Evolutionary conservation across 352 stramenopile genomes (phyloP), one percentile per base, ranked within the genome.

Genomic region (Globisporangium uncinulatum): DNA sequence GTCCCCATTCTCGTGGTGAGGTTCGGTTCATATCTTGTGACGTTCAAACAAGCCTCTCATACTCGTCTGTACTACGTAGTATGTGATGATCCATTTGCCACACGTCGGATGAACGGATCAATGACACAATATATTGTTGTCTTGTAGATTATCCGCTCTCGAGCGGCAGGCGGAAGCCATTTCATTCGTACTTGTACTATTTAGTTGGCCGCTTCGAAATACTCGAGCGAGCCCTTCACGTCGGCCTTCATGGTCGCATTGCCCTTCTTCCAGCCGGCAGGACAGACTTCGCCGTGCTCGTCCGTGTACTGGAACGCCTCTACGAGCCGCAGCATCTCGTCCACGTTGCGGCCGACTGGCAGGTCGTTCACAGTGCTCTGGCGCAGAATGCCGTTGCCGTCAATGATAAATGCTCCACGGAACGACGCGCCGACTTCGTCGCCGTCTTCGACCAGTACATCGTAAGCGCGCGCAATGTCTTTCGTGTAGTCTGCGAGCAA

Each of bases 261-360:
- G 52, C 89, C 92, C 67, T 93, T 93, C 66, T 96, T 97, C 92
- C 90, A 97, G 57, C 79, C 79, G n/a, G 88, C 88, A 8, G 89
- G 91, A 69, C 90, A 97, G 50, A 92, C 82, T 54, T 97, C 90
- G 51, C 87, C 89, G 70, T 97, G 86, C 67, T 97, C 79, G 31
- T 92, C 91, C 51, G 84, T 69, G 71, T 92, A 97, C 70, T 98
- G 83, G 79, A 97, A 95, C 5, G 90, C 92, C 62, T 97, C 74
- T 7, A 98, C 62, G n/a, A 98, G 71, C 47, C 92, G 86, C 56
- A 97, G 64, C 31, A 89, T 83, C 59, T 97, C 91, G 72, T 97
- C 90, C 29, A 96, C 89, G 61, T 84, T 95, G 59, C 89, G 81
- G 51, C 89, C 89, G 17, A 96, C 78, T 6, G 89, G 84, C 54